These are phyloP conservation scores for Aspergillus kassunensis DNA, from an alignment of 495 filamentous ascomycete genomes.

Conservation along the genomic window DNA sequence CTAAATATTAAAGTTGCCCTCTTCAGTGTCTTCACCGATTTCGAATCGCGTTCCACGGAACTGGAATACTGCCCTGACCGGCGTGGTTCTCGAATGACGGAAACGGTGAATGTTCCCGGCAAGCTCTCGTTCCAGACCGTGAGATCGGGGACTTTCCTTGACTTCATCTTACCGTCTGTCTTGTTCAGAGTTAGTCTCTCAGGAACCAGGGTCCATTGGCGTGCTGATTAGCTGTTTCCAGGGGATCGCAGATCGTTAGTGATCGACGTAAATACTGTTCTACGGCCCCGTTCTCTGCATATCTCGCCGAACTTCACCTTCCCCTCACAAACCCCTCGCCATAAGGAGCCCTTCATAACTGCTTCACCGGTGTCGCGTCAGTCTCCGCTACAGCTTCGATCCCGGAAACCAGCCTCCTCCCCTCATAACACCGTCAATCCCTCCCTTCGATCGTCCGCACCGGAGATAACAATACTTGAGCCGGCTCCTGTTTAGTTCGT, in stretches of 20 bases:
- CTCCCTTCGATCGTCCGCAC: neutral
- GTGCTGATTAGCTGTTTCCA: constrained; percentile 5
- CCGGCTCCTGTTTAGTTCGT: neutral
- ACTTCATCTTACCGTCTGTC: neutral
- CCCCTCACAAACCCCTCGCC: neutral
- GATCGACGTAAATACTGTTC: neutral
- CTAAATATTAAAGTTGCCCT: too few species aligned
- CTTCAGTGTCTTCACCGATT: neutral
- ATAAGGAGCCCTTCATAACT: neutral
- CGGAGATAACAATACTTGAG: neutral
- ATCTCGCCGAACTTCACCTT: neutral
- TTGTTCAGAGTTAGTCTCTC: neutral
- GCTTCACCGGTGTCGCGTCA: neutral
- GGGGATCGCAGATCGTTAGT: neutral
- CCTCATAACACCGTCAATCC: neutral
- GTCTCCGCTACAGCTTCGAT: neutral
- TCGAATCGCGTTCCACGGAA: neutral
- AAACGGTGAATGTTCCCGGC: constrained; percentile 22
- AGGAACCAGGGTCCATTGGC: neutral
- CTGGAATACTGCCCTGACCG: neutral
- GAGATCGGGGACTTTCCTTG: neutral
- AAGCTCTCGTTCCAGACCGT: constrained; percentile 10
- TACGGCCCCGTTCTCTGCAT: neutral
- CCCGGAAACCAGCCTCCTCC: neutral
- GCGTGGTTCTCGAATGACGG: constrained; percentile 5